These are phyloP conservation scores for Populus simonii DNA, from an alignment of 345 rosid genomes.

Conservation along the genomic window DNA sequence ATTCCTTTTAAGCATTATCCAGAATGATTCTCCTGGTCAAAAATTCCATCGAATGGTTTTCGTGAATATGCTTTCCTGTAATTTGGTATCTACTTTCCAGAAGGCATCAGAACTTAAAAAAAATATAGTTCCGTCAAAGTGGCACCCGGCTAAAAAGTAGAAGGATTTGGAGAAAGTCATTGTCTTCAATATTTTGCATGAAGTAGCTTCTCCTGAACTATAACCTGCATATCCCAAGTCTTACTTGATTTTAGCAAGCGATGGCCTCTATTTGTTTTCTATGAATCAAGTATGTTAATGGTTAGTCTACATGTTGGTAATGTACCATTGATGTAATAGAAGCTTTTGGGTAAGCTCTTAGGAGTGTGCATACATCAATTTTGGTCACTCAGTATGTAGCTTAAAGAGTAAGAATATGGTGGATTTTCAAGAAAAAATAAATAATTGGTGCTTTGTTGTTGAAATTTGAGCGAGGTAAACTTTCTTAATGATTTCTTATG, in stretches of 20 bases:
- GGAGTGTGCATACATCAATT: neutral
- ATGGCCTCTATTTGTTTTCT: neutral
- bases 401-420: neutral
- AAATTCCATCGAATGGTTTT: neutral
- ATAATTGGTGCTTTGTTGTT: neutral
- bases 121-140: neutral
- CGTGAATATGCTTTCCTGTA: neutral
- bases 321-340: neutral
- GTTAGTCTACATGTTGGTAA: neutral
- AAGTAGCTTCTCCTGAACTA: neutral
- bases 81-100: neutral
- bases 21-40: neutral
- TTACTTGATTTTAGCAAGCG: neutral
- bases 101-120: neutral
- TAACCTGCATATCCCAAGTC: neutral
- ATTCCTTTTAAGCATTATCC: neutral
- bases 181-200: neutral
- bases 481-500: constrained; percentile 13
- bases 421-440: neutral
- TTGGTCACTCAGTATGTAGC: neutral
- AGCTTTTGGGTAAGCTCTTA: neutral
- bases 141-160: neutral
- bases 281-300: neutral
- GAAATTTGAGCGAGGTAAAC: neutral
- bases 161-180: neutral